phyloP scores from a whole-genome alignment of 257 asterid species.

The Solanum gracilifrons region DNA sequence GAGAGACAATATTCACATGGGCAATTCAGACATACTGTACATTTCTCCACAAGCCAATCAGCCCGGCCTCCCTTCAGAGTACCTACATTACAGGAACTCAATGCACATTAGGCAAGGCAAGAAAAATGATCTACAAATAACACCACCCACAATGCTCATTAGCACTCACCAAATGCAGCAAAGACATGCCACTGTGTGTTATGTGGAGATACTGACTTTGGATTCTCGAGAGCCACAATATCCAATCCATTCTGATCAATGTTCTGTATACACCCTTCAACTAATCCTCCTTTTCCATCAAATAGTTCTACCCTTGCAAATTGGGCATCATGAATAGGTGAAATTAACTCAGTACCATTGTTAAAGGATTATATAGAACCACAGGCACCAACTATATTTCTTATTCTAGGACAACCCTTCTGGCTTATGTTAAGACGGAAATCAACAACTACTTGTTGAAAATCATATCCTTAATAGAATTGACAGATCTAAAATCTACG shows the following conservation, averaged over 20 bases:
- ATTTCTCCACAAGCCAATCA: slow-evolving; percentile 98
- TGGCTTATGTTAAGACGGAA: not conserved
- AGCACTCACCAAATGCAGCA: slow-evolving; percentile 82
- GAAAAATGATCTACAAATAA: not conserved
- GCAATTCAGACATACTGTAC: slow-evolving; percentile 59
- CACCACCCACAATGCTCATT: not conserved
- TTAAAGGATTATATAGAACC: not conserved
- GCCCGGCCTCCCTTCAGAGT: slow-evolving; percentile 95
- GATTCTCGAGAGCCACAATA: slow-evolving; percentile 55
- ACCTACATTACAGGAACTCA: slow-evolving; percentile 30
- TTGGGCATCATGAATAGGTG: slow-evolving; percentile 1
- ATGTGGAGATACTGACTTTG: slow-evolving; percentile 36
- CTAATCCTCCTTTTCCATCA: slow-evolving; percentile 82
- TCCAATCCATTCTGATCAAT: slow-evolving; percentile 62
- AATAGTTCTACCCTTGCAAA: slow-evolving; percentile 86
- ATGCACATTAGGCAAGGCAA: not conserved
- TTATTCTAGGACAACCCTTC: not conserved
- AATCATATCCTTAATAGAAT: not conserved
- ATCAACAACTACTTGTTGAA: not conserved
- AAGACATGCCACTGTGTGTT: slow-evolving; percentile 73
- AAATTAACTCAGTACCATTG: not conserved
- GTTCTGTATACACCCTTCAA: slow-evolving; percentile 72
- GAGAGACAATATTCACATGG: slow-evolving; percentile 3
- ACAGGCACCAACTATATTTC: not conserved
- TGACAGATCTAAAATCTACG: not conserved